phyloP scores from a whole-genome alignment of 768 basidiomycete species.

The Candolleomyces eurysporus region DNA sequence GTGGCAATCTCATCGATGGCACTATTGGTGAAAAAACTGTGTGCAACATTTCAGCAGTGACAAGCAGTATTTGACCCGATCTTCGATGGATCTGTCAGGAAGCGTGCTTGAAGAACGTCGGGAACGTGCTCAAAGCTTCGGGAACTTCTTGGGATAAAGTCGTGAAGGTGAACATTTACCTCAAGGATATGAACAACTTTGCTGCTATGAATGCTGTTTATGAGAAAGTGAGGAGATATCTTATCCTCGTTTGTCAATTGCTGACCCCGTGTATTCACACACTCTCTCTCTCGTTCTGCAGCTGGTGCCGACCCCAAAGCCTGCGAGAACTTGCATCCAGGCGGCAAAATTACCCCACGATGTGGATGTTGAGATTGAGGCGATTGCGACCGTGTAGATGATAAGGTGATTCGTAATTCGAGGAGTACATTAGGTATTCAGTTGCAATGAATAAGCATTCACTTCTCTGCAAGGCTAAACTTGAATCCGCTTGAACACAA shows the following conservation, averaged over 20 bases:
- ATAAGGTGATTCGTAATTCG: neutral
- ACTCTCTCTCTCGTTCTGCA: conserved; percentile 17
- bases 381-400: conserved; percentile 7
- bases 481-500: too few relatives aligned
- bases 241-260: neutral
- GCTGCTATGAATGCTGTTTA: conserved; percentile 39
- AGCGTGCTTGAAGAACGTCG: conserved; percentile 27
- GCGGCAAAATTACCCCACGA: conserved; percentile 52
- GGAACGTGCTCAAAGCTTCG: conserved; percentile 37
- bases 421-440: too few relatives aligned
- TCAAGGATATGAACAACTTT: conserved; percentile 39
- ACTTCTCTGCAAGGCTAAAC: too few relatives aligned
- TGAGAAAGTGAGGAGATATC: conserved; percentile 23
- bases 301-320: conserved; percentile 45
- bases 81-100: neutral
- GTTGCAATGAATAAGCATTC: too few relatives aligned
- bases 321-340: conserved; percentile 59
- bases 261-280: neutral
- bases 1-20: conserved; percentile 50
- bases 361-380: conserved; percentile 58
- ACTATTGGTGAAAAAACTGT: conserved; percentile 62
- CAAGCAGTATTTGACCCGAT: neutral
- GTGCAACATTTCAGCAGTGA: conserved; percentile 12
- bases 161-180: conserved; percentile 41
- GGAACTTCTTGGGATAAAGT: conserved; percentile 40